A percentile compares a stretch with the other conserved stretches of the same genome.
phyloP scores from a whole-genome alignment of 768 basidiomycete genomes.

The Tricholoma flavovirens region DNA sequence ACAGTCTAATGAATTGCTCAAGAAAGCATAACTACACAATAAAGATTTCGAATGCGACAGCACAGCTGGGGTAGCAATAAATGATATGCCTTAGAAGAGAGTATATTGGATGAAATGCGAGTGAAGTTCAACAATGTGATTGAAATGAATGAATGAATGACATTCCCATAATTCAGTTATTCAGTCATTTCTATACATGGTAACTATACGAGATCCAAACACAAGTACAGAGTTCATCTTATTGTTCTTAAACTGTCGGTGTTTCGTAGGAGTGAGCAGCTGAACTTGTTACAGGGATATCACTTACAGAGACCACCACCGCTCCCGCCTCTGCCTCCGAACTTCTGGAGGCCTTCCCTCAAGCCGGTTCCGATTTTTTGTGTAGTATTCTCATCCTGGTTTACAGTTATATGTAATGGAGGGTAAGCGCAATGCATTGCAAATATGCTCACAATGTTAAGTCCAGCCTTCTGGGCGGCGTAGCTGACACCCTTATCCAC shows the following conservation, averaged over 20 bases:
- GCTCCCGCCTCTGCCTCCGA: slow-evolving; percentile 21
- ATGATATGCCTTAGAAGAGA: too few species aligned
- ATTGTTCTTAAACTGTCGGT: not conserved
- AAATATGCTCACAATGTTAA: slow-evolving; percentile 34
- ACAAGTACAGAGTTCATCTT: not conserved
- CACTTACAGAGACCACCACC: slow-evolving; percentile 10
- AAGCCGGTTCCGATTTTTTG: slow-evolving; percentile 33
- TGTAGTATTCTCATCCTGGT: slow-evolving; percentile 32
- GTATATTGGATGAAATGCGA: too few species aligned
- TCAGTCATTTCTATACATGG: too few species aligned
- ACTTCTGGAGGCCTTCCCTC: slow-evolving; percentile 30
- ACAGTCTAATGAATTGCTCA: too few species aligned
- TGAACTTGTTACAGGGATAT: not conserved
- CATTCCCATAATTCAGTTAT: too few species aligned
- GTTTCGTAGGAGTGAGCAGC: not conserved
- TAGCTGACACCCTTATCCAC: slow-evolving; percentile 34
- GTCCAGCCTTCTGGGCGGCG: slow-evolving; percentile 36
- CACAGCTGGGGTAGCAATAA: too few species aligned
- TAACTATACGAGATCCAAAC: not conserved
- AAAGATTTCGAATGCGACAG: too few species aligned
- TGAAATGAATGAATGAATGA: too few species aligned
- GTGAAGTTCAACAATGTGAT: too few species aligned
- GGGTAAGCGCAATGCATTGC: not conserved
- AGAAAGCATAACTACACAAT: too few species aligned
- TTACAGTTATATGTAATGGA: not conserved